These are phyloP conservation scores for Aureobasidium melanogenum DNA, from an alignment of 2,329 filamentous ascomycete species.

Conservation along the genomic window DNA sequence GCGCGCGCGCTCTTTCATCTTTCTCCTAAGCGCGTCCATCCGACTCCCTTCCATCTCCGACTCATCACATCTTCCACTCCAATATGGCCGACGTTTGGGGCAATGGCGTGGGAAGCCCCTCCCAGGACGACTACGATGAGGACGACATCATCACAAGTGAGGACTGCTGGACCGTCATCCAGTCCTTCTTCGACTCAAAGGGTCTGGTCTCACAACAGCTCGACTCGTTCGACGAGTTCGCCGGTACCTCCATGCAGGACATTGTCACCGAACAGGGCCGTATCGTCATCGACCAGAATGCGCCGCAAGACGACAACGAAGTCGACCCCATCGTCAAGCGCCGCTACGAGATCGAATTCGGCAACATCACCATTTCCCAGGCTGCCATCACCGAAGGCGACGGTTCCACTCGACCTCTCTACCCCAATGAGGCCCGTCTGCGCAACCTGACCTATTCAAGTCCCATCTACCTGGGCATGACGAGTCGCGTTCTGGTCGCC, in stretches of 20 bases:
- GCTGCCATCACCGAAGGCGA: constrained; percentile 91
- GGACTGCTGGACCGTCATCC: constrained; percentile 98
- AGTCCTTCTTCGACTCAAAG: constrained; percentile 92
- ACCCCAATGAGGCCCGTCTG: constrained; percentile 90
- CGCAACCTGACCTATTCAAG: constrained; percentile 94
- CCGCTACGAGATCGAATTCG: constrained; percentile 92
- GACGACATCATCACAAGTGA: constrained; percentile 67
- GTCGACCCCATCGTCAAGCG: constrained; percentile 66
- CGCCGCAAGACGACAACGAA: constrained; percentile 65
- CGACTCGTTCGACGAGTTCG: constrained; percentile 97
- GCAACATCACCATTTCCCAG: constrained; percentile 76
- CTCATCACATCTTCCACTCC: neutral
- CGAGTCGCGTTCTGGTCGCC: constrained; percentile 74
- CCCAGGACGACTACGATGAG: constrained; percentile 18
- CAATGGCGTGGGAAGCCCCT: constrained; percentile 4
- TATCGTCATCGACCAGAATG: constrained; percentile 88
- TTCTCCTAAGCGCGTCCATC: neutral
- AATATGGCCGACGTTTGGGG: constrained; percentile 15
- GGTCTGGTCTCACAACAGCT: constrained; percentile 95
- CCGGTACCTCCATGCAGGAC: constrained; percentile 86
- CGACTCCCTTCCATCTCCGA: neutral
- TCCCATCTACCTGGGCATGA: constrained; percentile 82
- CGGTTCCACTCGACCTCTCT: constrained; percentile 73
- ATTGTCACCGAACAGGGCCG: constrained; percentile 86
- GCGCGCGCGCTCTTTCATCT: neutral